phyloP scores from a whole-genome alignment of 345 rosid genomes.

The Anastatica hierochuntica region DNA sequence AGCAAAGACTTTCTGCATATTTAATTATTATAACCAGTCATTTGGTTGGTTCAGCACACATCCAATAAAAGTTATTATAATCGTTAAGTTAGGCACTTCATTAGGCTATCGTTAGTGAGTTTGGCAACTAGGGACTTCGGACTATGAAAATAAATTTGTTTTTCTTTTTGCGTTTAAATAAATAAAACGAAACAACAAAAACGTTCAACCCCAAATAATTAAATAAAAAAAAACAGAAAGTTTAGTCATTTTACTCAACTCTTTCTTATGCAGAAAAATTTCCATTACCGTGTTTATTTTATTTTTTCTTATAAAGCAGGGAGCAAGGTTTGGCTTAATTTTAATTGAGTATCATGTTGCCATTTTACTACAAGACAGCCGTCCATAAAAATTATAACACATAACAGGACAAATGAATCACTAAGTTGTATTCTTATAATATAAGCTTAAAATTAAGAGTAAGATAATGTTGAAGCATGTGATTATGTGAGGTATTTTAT shows the following conservation, averaged over 20 bases:
- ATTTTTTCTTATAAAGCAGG: no score
- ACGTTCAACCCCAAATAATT: no score
- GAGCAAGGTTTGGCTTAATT: conserved; percentile 26
- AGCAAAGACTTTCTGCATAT: not conserved
- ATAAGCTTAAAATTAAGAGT: not conserved
- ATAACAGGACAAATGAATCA: conserved; percentile 10
- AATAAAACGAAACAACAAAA: no score
- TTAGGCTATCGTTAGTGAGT: not conserved
- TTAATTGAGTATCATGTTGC: not conserved
- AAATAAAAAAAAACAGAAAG: not conserved
- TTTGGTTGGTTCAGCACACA: not conserved
- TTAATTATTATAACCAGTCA: no score
- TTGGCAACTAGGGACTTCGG: not conserved
- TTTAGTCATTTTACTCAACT: not conserved
- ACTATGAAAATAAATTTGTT: no score
- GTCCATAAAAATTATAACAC: conserved; percentile 1
- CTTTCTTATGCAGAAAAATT: not conserved
- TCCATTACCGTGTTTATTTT: conserved; percentile 3
- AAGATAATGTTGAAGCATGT: conserved; percentile 15
- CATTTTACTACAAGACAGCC: not conserved
- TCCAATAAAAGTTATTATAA: not conserved
- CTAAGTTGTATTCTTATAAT: not conserved
- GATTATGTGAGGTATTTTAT: not conserved
- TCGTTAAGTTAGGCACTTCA: not conserved
- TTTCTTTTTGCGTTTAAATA: no score